Evolutionary conservation across 768 basidiomycete genomes (phyloP).

Genomic region (Russula compacta): DNA sequence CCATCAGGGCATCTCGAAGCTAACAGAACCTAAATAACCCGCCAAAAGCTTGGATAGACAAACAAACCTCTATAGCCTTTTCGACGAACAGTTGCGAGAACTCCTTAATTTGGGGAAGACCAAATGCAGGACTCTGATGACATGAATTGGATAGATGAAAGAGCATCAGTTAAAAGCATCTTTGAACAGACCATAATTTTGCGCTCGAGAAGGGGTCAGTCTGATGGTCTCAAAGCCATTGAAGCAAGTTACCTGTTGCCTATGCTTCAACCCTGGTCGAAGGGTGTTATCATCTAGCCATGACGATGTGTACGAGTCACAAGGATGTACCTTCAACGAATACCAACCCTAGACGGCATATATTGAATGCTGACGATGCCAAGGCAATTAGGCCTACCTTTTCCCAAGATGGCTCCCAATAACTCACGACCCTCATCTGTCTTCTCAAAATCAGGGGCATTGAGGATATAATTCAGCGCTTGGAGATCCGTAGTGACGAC

Average conservation of each 20-base stretch:
- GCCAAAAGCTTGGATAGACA: neutral
- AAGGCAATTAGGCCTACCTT: neutral
- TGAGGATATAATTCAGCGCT: conserved; percentile 10
- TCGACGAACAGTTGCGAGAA: conserved; percentile 11
- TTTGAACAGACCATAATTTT: conserved; percentile 8
- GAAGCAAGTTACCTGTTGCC: conserved; percentile 5
- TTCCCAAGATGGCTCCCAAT: neutral
- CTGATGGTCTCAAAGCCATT: neutral
- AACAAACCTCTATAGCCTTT: conserved; percentile 14
- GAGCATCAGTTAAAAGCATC: neutral
- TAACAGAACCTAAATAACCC: neutral
- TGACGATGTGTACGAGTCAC: neutral
- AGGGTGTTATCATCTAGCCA: neutral
- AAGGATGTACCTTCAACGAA: conserved; percentile 4
- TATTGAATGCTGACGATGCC: neutral
- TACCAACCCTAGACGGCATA: conserved; percentile 1
- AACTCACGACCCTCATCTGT: neutral
- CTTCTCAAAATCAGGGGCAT: conserved; percentile 13
- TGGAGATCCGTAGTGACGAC: conserved; percentile 2
- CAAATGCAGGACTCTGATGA: conserved; percentile 14
- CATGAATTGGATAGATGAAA: neutral
- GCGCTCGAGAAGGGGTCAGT: conserved; percentile 7
- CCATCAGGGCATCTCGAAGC: conserved; percentile 4
- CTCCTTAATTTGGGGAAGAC: conserved; percentile 7
- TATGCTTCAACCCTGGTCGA: conserved; percentile 6